Evolutionary conservation across 2,329 filamentous ascomycete species (phyloP), one percentile per base, ranked within the genome.

Genomic region (Talaromyces sp.): DNA sequence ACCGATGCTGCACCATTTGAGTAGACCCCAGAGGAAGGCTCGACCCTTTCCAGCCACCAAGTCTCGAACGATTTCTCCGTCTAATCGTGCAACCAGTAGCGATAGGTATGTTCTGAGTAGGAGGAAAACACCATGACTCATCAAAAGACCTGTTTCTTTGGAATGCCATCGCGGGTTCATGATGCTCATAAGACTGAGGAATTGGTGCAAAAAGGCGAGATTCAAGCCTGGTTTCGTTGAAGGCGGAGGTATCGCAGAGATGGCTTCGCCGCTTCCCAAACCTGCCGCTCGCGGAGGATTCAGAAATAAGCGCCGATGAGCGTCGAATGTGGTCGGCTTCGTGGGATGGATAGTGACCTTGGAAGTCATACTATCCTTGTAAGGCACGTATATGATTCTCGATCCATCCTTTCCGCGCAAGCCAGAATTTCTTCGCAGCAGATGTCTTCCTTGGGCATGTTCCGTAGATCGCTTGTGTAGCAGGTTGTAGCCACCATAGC

Each of bases 91-190:
- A 22, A 99, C 93, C 1, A 99, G 87, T 2, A 99, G 83, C 10
- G 94, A 98, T 11, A 99, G 85, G 73, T 99, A 99, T 52, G 95
- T 99, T 66, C 95, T 85, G 61, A 98, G 83, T 83, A 99, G 88
- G 68, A 99, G 80, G 76, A 98, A 99, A 35, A 92, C 83, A 19
- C 91, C 90, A 73, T 99, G 95, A 73, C 93, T 95, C 68, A 97
- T 79, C 35, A 99, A 82, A 68, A 99, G 80, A 1, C 93, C 94
- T 0, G 94, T 93, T 81, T 98, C 95, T 76, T 99, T 99, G 77
- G 93, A 97, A 16, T 90, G 90, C 90, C 94, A 97, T 68, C 94
- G 84, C 6, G 95, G 95, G 68, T 99, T 91, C 92, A 98, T 96
- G 74, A 99, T 98, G 79, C 93, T 97, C 81, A 98, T 87, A 63